Base-by-base conservation (phyloP, 352 stramenopile genomes). In the Aphanomyces cochlioides region DNA sequence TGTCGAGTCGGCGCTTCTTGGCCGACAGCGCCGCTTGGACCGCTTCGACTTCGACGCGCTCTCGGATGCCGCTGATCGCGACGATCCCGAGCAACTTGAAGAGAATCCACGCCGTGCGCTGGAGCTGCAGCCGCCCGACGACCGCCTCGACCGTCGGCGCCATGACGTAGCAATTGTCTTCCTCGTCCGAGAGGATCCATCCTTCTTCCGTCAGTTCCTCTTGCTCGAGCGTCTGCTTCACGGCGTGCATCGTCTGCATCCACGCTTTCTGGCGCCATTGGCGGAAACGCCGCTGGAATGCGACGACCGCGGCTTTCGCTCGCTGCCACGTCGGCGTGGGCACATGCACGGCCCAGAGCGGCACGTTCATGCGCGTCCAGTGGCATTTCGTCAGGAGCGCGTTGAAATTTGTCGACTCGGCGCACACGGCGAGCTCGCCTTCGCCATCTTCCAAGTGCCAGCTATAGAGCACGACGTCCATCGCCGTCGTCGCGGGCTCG, bases 51-150 rank as follows among this genome's bases (percentile, higher is more conserved):
- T 95, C 85, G 47, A 80, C 79, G 10, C 87, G 78, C 56, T 93
- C 86, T 38, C 88, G 77, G 37, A 81, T 80, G 13, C 83, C 87
- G 41, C 80, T 88, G 15, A 95, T 88, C 2, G 81, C 83, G 6
- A 87, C 82, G 7, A 82, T 85, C 5, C 83, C 79, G 21, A 95
- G 75, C 67, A 93, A 91, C 1, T 84, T 81, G 56, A 95, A 95
- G 28, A 93, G 82, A 43, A 93, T 81, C 85, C 85, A 93, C 5
- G 87, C 85, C 28, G 84, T 92, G 43, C 73, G 77, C 67, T 78
- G 79, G 1, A 84, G 85, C 50, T 90, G 82, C 64, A 90, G 90
- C n/a, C 78, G 74, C 68, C 88, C 72, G 13, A 95, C 67, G 45
- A 93, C 78, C 7, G 83, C 73, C 36, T 93, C 83, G 41, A 92